Conservation (phyloP, 2,329 filamentous ascomycete species). For the Monosporascus cannonballus region DNA sequence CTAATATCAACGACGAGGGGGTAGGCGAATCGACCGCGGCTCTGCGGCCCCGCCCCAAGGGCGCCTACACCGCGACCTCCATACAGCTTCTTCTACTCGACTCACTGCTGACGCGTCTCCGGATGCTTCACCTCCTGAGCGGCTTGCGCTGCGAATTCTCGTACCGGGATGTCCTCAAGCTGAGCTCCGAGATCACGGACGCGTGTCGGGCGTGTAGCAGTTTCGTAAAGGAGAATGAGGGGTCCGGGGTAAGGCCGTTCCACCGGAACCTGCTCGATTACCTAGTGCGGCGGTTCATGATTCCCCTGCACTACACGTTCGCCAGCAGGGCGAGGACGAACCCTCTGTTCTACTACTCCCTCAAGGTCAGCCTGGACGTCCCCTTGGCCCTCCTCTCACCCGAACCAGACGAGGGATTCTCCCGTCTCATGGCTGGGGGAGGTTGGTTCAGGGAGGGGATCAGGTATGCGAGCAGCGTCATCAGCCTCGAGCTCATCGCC, state of each 20-base stretch:
- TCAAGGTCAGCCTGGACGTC: constrained; percentile 40
- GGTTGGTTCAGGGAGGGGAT: constrained; percentile 36
- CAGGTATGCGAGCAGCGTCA: constrained; percentile 24
- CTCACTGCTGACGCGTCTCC: constrained; percentile 30
- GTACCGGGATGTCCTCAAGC: constrained; percentile 28
- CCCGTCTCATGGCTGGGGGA: constrained; percentile 30
- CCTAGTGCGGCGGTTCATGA: constrained; percentile 46
- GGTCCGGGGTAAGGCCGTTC: constrained; percentile 26
- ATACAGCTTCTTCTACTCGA: constrained; percentile 30
- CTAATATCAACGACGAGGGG: constrained; percentile 29
- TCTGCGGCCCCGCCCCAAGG: constrained; percentile 16
- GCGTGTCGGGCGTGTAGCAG: constrained; percentile 15
- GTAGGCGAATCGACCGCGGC: constrained; percentile 16
- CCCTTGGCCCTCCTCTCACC: constrained; percentile 31
- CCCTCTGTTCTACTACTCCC: constrained; percentile 43
- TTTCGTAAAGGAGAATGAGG: constrained; percentile 14
- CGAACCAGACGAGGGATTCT: constrained; percentile 30
- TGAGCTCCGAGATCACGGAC: constrained; percentile 27
- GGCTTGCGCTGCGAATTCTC: constrained; percentile 25
- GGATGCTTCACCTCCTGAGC: constrained; percentile 28
- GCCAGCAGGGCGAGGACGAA: constrained; percentile 34
- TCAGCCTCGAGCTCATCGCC: constrained; percentile 32
- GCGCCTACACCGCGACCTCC: constrained; percentile 26
- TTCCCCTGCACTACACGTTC: constrained; percentile 47
- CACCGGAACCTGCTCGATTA: constrained; percentile 45